A percentile compares a stretch with the other conserved stretches of the same genome.
These are phyloP conservation scores for Porodaedalea pini DNA, from an alignment of 1,284 basidiomycete species.

Conservation along the genomic window DNA sequence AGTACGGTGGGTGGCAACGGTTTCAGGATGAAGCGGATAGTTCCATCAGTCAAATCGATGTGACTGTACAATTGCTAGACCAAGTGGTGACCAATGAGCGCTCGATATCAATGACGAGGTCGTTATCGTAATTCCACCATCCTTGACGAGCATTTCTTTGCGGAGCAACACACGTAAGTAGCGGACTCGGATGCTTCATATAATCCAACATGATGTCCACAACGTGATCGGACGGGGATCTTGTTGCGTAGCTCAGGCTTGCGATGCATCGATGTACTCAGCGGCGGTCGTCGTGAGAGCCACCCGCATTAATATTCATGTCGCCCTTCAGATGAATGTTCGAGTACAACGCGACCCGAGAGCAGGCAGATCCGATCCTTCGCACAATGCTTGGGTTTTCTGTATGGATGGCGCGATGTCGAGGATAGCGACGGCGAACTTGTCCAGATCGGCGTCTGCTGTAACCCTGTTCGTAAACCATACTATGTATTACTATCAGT, in stretches of 20 bases:
- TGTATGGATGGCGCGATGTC: neutral
- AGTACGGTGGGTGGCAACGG: slow-evolving; percentile 4
- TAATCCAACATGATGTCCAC: neutral
- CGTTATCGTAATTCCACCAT: neutral
- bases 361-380: slow-evolving; percentile 1
- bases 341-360: neutral
- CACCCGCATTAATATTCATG: neutral
- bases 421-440: slow-evolving; percentile 1
- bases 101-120: neutral
- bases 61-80: too few relatives aligned
- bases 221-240: slow-evolving; percentile 6
- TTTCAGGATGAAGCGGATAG: neutral
- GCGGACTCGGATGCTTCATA: neutral
- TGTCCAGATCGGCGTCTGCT: neutral
- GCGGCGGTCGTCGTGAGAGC: neutral
- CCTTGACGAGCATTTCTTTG: neutral
- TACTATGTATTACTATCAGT: too few relatives aligned
- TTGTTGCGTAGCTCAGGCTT: neutral
- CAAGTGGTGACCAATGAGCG: neutral
- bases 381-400: neutral
- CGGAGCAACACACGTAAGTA: neutral
- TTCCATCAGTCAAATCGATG: slow-evolving; percentile 5
- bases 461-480: neutral
- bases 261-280: neutral
- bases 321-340: neutral